These are phyloP conservation scores for Pezizomycotina sp. DNA, from an alignment of 2,329 filamentous ascomycete species.

Conservation along the genomic window DNA sequence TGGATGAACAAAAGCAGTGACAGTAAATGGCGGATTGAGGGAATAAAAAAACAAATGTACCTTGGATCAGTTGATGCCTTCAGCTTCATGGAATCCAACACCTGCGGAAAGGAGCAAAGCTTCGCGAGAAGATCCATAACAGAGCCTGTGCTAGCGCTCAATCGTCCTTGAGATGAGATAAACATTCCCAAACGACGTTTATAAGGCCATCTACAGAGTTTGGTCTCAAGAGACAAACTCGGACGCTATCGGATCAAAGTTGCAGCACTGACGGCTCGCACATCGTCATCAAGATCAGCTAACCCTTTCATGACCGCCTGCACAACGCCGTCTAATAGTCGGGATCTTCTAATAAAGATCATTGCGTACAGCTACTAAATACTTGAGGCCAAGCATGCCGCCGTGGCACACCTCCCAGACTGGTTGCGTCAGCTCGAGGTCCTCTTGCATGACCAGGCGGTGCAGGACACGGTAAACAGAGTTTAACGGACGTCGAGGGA, in stretches of 20 bases:
- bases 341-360: constrained; percentile 73
- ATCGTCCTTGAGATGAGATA: constrained; percentile 93
- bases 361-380: constrained; percentile 86
- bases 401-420: constrained; percentile 94
- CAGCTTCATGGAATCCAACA: constrained; percentile 78
- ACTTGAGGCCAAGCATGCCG: constrained; percentile 91
- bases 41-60: constrained; percentile 16
- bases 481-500: constrained; percentile 63
- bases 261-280: constrained; percentile 91
- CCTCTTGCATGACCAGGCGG: constrained; percentile 79
- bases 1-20: background rate
- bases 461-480: constrained; percentile 72
- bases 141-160: constrained; percentile 91
- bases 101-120: constrained; percentile 83
- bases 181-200: constrained; percentile 90
- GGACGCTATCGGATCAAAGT: constrained; percentile 91
- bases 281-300: constrained; percentile 81
- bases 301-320: constrained; percentile 88
- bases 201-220: constrained; percentile 65
- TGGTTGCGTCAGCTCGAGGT: constrained; percentile 53
- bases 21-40: background rate
- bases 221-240: constrained; percentile 82
- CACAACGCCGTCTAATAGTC: constrained; percentile 80
- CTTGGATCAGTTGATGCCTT: constrained; percentile 25
- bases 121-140: constrained; percentile 98